These are phyloP conservation scores for Talaromyces liani DNA, from an alignment of 495 filamentous ascomycete genomes.

Conservation along the genomic window DNA sequence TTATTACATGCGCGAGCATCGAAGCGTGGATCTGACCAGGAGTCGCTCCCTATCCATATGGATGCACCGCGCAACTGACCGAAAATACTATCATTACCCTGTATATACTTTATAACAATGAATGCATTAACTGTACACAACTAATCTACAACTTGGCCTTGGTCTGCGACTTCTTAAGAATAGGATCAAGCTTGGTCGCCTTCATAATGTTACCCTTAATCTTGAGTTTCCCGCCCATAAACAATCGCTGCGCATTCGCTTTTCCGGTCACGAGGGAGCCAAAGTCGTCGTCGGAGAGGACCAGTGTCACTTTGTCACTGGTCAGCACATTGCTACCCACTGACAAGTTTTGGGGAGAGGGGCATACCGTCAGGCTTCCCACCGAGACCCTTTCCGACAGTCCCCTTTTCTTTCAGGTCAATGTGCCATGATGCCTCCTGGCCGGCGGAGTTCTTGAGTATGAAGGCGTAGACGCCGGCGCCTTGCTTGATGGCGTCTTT, in stretches of 20 bases:
- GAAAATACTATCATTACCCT: not conserved
- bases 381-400: conserved; percentile 67
- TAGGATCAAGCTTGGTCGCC: conserved; percentile 92
- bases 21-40: not conserved
- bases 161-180: conserved; percentile 81
- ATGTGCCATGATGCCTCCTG: conserved; percentile 85
- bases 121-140: not conserved
- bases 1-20: not conserved
- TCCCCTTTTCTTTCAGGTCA: conserved; percentile 85
- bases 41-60: not conserved
- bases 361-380: conserved; percentile 74
- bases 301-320: conserved; percentile 59
- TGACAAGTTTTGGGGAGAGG: not conserved
- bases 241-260: conserved; percentile 88
- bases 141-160: conserved; percentile 69
- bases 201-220: conserved; percentile 98
- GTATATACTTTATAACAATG: not conserved
- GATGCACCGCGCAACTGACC: not conserved
- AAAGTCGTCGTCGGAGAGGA: conserved; percentile 83
- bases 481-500: conserved; percentile 84
- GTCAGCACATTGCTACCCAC: not conserved
- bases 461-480: conserved; percentile 85
- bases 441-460: conserved; percentile 76
- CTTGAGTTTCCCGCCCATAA: conserved; percentile 97
- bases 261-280: conserved; percentile 73